phyloP scores from a whole-genome alignment of 306 rosid species.

The Casuarina cunninghamiana region DNA sequence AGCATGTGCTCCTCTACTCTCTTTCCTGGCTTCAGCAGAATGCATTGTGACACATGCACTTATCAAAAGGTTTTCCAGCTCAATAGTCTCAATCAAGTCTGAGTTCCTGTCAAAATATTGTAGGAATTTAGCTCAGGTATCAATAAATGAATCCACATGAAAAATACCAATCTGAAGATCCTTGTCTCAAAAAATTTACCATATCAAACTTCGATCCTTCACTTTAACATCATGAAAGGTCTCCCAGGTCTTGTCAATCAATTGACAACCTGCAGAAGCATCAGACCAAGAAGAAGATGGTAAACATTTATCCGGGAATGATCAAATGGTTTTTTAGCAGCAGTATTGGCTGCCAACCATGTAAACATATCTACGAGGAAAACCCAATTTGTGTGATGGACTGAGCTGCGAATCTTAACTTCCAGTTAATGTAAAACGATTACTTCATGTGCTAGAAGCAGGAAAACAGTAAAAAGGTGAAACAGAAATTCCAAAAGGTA shows the following conservation, averaged over 20 bases:
- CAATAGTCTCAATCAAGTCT: conserved; percentile 83
- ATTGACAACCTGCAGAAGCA: conserved; percentile 53
- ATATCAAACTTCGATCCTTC: conserved; percentile 71
- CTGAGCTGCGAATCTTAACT: not conserved
- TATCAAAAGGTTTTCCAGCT: conserved; percentile 86
- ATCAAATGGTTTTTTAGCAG: conserved; percentile 5
- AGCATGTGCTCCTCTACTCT: conserved; percentile 95
- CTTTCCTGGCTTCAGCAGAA: conserved; percentile 97
- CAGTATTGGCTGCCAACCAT: not conserved
- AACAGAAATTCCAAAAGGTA: conserved; percentile 17
- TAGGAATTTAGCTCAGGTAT: conserved; percentile 6
- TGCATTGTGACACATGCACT: conserved; percentile 88
- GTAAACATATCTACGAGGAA: not conserved
- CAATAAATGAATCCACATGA: not conserved
- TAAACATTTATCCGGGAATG: not conserved
- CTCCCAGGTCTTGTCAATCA: conserved; percentile 75
- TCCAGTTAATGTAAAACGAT: not conserved
- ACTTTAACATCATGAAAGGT: conserved; percentile 72
- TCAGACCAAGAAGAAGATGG: conserved; percentile 9
- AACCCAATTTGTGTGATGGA: not conserved
- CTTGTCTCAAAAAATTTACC: conserved; percentile 36
- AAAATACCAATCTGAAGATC: not conserved
- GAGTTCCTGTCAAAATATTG: conserved; percentile 60
- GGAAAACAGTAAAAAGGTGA: not conserved
- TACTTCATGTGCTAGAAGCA: not conserved